Base-by-base conservation (phyloP, 2,329 filamentous ascomycete species). In the Colletotrichum lini region DNA sequence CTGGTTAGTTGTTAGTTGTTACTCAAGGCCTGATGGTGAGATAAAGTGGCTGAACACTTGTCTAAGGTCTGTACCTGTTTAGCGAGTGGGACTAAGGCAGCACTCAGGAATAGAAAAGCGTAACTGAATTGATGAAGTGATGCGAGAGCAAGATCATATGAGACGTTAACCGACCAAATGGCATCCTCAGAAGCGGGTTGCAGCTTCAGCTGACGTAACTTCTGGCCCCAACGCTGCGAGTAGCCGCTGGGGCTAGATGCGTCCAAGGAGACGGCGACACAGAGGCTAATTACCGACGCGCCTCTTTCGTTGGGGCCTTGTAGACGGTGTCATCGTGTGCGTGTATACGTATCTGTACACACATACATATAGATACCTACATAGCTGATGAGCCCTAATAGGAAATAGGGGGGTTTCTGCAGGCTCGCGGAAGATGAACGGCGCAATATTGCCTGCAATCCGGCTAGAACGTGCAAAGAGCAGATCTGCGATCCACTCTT, bases 121-220 rank as follows among this genome's bases (percentile, higher is more conserved):
- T 23, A 59, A 53, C 68, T 54, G 53, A 52, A 30, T 53, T 57
- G 35, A 59, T 54, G 65, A 58, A 58, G 65, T 63, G 45, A 38
- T 8, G 9, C 35, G 35, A 38, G 35, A 38, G 2, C 35, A 38
- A 40, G 58, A 6, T 50, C 59, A 49, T 63, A 53, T 42, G 40
- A 58, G 52, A 64, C 52, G 68, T 62, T 21, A 58, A 67, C 53
- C 68, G 50, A 47, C 57, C 68, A 49, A 67, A 67, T 67, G 64
- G 68, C 57, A 70, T 61, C 45, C 49, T 21, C 12, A 56, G 44
- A 61, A 44, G 52, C 38, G 40, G 58, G 40, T 64, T 50, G 30
- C 59, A 42, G 58, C 59, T 45, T 68, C 53, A 49, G 68, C 64
- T 68, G 68, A 71, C 65, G 58, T 68, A 44, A 44, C 38, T 44